phyloP scores from a whole-genome alignment of 441 rosid genomes.

The Corymbia calophylla region DNA sequence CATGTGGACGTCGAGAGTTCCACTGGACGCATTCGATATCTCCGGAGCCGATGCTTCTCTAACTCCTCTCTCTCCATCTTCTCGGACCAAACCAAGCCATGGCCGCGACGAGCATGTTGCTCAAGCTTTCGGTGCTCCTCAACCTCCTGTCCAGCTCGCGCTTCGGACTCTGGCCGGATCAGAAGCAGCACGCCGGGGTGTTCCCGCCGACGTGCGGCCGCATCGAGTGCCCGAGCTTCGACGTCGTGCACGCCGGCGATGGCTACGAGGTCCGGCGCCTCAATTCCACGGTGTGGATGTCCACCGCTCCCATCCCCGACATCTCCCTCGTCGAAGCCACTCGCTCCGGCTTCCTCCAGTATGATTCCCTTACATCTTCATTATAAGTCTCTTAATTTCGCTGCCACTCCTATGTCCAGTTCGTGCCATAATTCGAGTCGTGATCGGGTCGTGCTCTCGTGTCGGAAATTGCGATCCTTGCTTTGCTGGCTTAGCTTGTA shows the following conservation, averaged over 20 bases:
- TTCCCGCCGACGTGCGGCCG: conserved; percentile 68
- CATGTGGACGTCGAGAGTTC: neutral
- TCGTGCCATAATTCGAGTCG: neutral
- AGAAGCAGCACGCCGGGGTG: neutral
- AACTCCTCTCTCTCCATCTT: neutral
- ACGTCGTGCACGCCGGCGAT: conserved; percentile 39
- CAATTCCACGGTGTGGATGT: conserved; percentile 52
- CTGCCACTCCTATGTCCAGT: neutral
- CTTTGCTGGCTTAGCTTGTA: neutral
- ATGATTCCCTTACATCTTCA: neutral
- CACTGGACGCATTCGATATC: neutral
- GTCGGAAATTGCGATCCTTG: neutral
- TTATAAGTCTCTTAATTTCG: neutral
- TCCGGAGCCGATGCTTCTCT: neutral
- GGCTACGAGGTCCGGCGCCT: conserved; percentile 74
- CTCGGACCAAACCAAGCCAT: conserved; percentile 2
- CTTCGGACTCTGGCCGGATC: conserved; percentile 4
- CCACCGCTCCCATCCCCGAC: conserved; percentile 65
- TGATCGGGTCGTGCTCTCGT: neutral
- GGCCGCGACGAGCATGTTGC: conserved; percentile 26
- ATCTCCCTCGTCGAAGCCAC: conserved; percentile 76
- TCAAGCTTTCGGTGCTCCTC: conserved; percentile 43
- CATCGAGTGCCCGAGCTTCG: conserved; percentile 73
- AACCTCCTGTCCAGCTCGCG: conserved; percentile 34
- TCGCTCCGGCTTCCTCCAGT: conserved; percentile 67